phyloP scores from a whole-genome alignment of 192 early-diverging fungal genomes.

The Phycomyces blakesleeanus region DNA sequence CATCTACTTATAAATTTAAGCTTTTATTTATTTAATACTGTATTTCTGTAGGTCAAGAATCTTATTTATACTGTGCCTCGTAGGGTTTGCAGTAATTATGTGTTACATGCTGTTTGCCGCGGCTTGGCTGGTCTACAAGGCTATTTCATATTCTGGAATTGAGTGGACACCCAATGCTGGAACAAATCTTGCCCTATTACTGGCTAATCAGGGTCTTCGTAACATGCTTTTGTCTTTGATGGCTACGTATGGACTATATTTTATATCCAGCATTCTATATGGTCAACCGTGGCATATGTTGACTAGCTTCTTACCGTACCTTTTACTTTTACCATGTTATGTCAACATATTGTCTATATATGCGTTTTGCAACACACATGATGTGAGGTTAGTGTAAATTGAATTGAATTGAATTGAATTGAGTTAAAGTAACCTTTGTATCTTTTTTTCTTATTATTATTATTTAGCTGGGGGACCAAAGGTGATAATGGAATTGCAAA shows the following conservation, averaged over 20 bases:
- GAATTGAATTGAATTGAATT: no score
- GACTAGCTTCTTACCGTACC: slow-evolving; percentile 80
- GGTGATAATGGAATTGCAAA: slow-evolving; percentile 67
- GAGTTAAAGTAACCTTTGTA: no score
- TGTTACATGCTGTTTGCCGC: slow-evolving; percentile 53
- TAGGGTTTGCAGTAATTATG: slow-evolving; percentile 50
- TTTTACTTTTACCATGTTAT: slow-evolving; percentile 68
- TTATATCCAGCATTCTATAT: slow-evolving; percentile 69
- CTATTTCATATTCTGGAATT: slow-evolving; percentile 55
- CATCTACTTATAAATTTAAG: no score
- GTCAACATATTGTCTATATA: slow-evolving; percentile 91
- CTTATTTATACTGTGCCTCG: slow-evolving; percentile 41
- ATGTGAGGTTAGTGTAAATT: slow-evolving; percentile 51
- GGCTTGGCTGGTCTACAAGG: slow-evolving; percentile 52
- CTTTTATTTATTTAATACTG: no score
- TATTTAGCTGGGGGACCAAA: slow-evolving; percentile 83
- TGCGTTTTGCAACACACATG: slow-evolving; percentile 94
- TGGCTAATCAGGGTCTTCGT: slow-evolving; percentile 56
- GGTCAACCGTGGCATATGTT: slow-evolving; percentile 91
- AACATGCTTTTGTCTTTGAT: slow-evolving; percentile 79
- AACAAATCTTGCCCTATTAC: slow-evolving; percentile 38
- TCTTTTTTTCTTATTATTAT: no score
- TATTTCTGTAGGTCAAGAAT: slow-evolving; percentile 24
- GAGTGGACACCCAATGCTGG: slow-evolving; percentile 36
- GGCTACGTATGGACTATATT: slow-evolving; percentile 81